Evolutionary conservation across 495 filamentous ascomycete species (phyloP), one percentile per base, ranked within the genome.

Genomic region (Penicillium herquei): DNA sequence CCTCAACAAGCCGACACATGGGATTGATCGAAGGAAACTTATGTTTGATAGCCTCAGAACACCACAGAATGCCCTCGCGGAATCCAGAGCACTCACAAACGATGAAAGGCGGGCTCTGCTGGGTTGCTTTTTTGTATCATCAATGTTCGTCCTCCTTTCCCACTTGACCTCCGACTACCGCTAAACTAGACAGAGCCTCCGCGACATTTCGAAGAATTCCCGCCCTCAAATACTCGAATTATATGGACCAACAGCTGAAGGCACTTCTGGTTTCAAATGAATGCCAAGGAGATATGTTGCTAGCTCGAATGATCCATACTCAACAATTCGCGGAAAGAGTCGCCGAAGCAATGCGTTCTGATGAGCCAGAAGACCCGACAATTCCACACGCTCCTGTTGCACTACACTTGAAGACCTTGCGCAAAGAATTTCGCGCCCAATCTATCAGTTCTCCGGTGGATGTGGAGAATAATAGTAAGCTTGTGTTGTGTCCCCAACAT

Each of bases 81-180:
- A 51, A 21, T 31, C 33, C 31, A 17, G 39, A 13, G 6, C 13
- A 26, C 33, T 57, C 40, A 51, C 21, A 33, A 57, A 52, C 32
- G 55, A 57, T 14, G 55, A 57, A 18, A 39, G 39, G 11, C 49
- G 55, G 11, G 40, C 55, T 34, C 39, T 57, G n/a, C 14, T 57
- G 6, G 55, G 55, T 9, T 57, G 55, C 31, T 57, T 57, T 32
- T 57, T 52, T 39, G 48, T 57, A 12, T 52, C 55, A 7, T 57
- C 55, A 34, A 41, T 54, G 51, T 54, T 37, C 9, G 51, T 54
- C 17, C 44, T 21, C 44, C 21, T 1, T 14, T 33, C 4, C 16
- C 18, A 1, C 14, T 30, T 47, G 7, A 33, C 34, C 8, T 37
- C 34, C 3, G 13, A 26, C 44, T 13, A 26, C 11, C 8, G 14